phyloP scores from a whole-genome alignment of 1,284 basidiomycete species.

The Leucoagaricus sp. region DNA sequence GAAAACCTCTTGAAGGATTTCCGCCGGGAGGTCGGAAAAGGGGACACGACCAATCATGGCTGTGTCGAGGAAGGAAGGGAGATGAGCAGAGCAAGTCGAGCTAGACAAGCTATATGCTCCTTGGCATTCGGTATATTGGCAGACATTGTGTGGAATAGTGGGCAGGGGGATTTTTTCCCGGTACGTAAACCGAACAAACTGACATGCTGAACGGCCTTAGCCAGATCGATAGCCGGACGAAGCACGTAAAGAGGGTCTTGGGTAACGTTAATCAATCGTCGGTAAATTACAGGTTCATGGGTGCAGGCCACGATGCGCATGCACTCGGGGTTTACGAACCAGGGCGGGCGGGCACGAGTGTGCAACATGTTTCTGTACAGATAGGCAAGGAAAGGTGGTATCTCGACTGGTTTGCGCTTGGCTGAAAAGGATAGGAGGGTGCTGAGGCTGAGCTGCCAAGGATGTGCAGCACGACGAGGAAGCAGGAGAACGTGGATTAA shows the following conservation, averaged over 20 bases:
- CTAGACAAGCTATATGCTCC: constrained; percentile 6
- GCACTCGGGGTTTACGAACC: constrained; percentile 6
- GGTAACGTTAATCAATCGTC: constrained; percentile 12
- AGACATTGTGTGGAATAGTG: constrained; percentile 4
- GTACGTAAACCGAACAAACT: constrained; percentile 12
- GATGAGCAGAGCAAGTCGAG: not conserved
- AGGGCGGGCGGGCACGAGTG: constrained; percentile 11
- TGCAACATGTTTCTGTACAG: constrained; percentile 11
- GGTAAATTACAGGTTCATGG: not conserved
- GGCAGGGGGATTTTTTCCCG: constrained; percentile 1
- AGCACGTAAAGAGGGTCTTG: constrained; percentile 14
- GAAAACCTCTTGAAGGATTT: constrained; percentile 28
- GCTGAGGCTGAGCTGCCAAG: not conserved
- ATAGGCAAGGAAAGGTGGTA: not conserved
- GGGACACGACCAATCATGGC: not conserved
- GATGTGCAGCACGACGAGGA: not conserved
- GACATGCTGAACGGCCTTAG: constrained; percentile 7
- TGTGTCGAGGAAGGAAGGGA: not conserved
- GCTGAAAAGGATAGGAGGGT: not conserved
- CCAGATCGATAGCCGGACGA: constrained; percentile 5
- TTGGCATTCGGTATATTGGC: constrained; percentile 1
- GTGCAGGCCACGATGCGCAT: not conserved
- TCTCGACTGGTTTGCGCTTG: not conserved
- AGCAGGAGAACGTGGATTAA: constrained; percentile 5
- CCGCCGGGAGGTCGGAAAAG: constrained; percentile 17